phyloP scores from a whole-genome alignment of 2,329 filamentous ascomycete species.

The Tolypocladium amazonense region DNA sequence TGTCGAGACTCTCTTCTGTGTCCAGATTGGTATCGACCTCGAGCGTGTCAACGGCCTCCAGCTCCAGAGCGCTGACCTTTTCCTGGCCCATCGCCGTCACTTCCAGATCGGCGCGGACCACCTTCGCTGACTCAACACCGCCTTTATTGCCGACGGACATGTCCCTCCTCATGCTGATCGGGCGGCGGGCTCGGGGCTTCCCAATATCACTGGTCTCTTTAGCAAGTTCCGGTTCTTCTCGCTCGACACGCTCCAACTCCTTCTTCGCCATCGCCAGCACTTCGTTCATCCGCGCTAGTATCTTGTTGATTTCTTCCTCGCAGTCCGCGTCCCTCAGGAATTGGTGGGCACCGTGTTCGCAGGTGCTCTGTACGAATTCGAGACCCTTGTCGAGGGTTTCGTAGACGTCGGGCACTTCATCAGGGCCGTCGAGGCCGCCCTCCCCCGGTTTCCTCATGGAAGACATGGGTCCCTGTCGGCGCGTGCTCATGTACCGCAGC shows the following conservation, averaged over 20 bases:
- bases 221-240: constrained; percentile 37
- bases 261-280: constrained; percentile 50
- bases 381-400: constrained; percentile 69
- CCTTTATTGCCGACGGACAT: constrained; percentile 19
- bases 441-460: constrained; percentile 14
- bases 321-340: constrained; percentile 84
- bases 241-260: constrained; percentile 45
- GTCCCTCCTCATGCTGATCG: constrained; percentile 42
- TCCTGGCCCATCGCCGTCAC: constrained; percentile 4
- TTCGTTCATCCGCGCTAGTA: constrained; percentile 53
- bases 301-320: constrained; percentile 60
- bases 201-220: constrained; percentile 25
- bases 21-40: constrained; percentile 24
- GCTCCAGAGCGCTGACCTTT: constrained; percentile 8
- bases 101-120: constrained; percentile 12
- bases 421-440: constrained; percentile 9
- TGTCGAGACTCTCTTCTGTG: constrained; percentile 31
- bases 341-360: constrained; percentile 80
- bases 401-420: constrained; percentile 39
- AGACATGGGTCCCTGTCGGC: constrained; percentile 19
- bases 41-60: constrained; percentile 13
- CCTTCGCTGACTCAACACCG: constrained; percentile 11
- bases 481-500: constrained; percentile 27
- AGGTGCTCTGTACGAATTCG: constrained; percentile 70
- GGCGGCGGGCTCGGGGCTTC: constrained; percentile 38